phyloP scores from a whole-genome alignment of 2,329 filamentous ascomycete genomes.

The Sordariomycetes sp. region DNA sequence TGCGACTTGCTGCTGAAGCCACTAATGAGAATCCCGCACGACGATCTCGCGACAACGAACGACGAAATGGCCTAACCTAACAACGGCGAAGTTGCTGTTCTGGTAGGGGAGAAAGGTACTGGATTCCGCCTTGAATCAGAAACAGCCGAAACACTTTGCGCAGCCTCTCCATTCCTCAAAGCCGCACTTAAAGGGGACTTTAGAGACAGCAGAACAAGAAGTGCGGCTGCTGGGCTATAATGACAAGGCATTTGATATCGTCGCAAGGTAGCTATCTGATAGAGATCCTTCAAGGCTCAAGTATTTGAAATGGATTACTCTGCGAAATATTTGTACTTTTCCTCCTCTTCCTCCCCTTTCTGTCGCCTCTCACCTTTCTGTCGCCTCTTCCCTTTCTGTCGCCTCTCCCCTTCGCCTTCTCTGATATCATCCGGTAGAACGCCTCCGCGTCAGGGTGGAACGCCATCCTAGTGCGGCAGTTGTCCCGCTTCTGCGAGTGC shows the following conservation, averaged over 20 bases:
- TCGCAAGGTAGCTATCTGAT: background rate
- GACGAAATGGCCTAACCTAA: background rate
- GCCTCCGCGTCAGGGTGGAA: constrained; percentile 1
- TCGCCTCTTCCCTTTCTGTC: too few species aligned
- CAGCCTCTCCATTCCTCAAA: too few species aligned
- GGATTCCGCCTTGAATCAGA: too few species aligned
- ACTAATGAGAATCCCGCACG: background rate
- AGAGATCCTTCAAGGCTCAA: background rate
- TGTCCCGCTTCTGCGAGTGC: constrained; percentile 8
- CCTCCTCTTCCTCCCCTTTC: too few species aligned
- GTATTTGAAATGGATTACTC: background rate
- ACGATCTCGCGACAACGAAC: background rate
- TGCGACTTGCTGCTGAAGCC: background rate
- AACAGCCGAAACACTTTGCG: too few species aligned
- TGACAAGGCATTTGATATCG: background rate
- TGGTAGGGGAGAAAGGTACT: too few species aligned
- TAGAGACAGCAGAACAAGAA: too few species aligned
- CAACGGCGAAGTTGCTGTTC: background rate
- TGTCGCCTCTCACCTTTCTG: too few species aligned
- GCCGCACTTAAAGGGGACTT: too few species aligned
- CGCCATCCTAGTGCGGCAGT: background rate
- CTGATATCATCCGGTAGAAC: background rate
- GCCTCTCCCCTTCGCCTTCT: background rate
- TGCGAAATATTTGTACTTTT: background rate
- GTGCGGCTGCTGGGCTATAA: too few species aligned